Conservation (phyloP, 2,329 filamentous ascomycete genomes). For the Cladosporium sphaerospermum region DNA sequence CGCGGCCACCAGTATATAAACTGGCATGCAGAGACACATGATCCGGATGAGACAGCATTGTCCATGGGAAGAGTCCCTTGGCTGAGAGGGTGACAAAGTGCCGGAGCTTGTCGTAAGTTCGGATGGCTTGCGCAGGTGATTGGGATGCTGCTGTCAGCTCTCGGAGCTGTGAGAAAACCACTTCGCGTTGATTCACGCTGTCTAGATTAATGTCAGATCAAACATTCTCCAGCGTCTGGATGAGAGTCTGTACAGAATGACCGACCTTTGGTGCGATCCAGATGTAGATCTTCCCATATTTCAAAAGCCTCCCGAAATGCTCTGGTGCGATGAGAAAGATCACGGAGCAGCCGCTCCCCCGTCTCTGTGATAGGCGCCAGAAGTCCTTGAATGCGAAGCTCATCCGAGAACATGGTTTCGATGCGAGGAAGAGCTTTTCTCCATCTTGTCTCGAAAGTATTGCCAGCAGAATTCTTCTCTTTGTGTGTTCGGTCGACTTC, state of each 20-base stretch:
- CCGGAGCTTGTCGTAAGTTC: constrained; percentile 38
- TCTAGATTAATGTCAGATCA: not conserved
- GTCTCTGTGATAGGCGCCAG: constrained; percentile 14
- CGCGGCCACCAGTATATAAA: constrained; percentile 37
- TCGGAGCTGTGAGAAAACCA: constrained; percentile 12
- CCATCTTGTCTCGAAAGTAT: not conserved
- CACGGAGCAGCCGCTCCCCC: constrained; percentile 15
- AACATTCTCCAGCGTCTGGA: not conserved
- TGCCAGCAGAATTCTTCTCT: not conserved
- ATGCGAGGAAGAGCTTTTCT: constrained; percentile 4
- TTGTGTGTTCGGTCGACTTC: too few relatives aligned
- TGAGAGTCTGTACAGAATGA: not conserved
- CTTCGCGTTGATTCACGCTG: constrained; percentile 3
- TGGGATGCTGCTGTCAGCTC: constrained; percentile 2
- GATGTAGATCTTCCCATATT: constrained; percentile 16
- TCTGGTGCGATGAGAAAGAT: constrained; percentile 14
- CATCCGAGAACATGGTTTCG: constrained; percentile 7
- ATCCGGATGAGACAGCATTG: constrained; percentile 39
- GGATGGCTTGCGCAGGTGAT: constrained; percentile 25
- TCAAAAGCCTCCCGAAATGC: constrained; percentile 14
- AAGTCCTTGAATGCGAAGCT: constrained; percentile 13
- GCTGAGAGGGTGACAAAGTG: constrained; percentile 35
- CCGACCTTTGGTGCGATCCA: not conserved
- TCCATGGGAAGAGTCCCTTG: constrained; percentile 35
- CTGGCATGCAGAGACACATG: constrained; percentile 40